Evolutionary conservation across 2,329 filamentous ascomycete species (phyloP), one percentile per base, ranked within the genome.

Genomic region (Basipetospora chlamydospora): DNA sequence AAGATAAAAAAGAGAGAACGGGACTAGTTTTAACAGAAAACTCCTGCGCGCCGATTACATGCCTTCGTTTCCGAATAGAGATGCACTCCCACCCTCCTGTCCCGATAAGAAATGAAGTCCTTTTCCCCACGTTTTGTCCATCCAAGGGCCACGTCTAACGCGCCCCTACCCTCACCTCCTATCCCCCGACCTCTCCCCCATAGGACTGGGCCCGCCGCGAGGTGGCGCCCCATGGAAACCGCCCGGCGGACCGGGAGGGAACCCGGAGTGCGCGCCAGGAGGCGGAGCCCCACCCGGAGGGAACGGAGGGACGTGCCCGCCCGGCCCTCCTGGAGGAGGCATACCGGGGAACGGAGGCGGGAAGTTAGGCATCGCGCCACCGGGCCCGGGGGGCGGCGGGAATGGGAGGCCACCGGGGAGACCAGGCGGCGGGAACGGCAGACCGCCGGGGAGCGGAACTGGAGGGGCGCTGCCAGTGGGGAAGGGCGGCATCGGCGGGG

Each of bases 401-500:
- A 51, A 51, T 17, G 50, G 49, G 7, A 48, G 41, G 5, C 41
- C 44, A 26, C 56, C 53, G 13, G 35, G 17, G 25, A 33, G 30
- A 21, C 29, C 29, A 1, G 59, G 52, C 17, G 59, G 57, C 7
- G 61, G 61, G 33, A 65, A 64, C 3, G 59, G 61, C 39, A 65
- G 59, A 15, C 57, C 58, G 17, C 56, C 58, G 1, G 59, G 61
- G 20, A 57, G 53, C 41, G 56, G 51, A 16, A 56, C 52, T 39
- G 60, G 42, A 11, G 55, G 55, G 26, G 52, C 58, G 25, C 53
- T 50, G 7, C 55, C 55, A 2, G 61, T 54, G 10, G 61, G 55
- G 49, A 66, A 64, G 26, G 58, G 57, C 26, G 60, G 59, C 46
- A 64, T 59, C 16, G 57, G 55, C 25, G 35, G 35, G 16, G 58